Base-by-base conservation (phyloP, 1,284 basidiomycete species). In the Anthracocystis panici-leucophaei region DNA sequence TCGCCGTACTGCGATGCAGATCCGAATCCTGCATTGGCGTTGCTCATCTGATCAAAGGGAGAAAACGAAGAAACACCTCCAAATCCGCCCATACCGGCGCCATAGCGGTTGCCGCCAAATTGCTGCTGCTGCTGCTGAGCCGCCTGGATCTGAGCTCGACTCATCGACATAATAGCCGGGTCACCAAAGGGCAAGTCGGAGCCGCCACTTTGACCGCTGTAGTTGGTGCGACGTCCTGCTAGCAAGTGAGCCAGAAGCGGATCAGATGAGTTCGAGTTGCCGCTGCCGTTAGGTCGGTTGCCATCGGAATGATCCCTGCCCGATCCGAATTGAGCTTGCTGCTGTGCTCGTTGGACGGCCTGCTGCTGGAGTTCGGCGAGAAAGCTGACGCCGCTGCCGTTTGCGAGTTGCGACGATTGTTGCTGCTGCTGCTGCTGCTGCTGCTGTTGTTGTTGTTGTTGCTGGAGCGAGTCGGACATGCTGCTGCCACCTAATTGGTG, bases 241-340 rank as follows among this genome's bases (percentile, higher is more conserved):
- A 84, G 75, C 48, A 84, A 51, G 57, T 84, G 82, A n/a, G 81
- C 82, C 45, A 84, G 65, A 9, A 82, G 74, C 51, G 82, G 76
- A 35, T 82, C 81, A 6, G 72, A 60, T 20, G 74, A 54, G 59
- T 69, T 68, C 63, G 72, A 51, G 49, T 48, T 61, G 62, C 53
- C 52, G 42, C 33, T 56, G 53, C 65, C 65, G 52, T 61, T 70
- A 40, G 57, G 44, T 38, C 73, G 65, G 14, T 52, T 50, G 29
- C 38, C 58, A 33, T 76, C 61, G 12, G 57, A 50, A 42, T 46
- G 62, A 27, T 57, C 73, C 49, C 57, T 41, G 12, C 57, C 64
- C 21, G 61, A 60, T 27, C 38, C 64, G 41, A 61, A 70, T 27
- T 71, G 69, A 1, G 65, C 57, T 33, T 71, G 75, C 62, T 68